Evolutionary conservation across 2,329 filamentous ascomycete species (phyloP).

Genomic region (Hypoxylon sp.): DNA sequence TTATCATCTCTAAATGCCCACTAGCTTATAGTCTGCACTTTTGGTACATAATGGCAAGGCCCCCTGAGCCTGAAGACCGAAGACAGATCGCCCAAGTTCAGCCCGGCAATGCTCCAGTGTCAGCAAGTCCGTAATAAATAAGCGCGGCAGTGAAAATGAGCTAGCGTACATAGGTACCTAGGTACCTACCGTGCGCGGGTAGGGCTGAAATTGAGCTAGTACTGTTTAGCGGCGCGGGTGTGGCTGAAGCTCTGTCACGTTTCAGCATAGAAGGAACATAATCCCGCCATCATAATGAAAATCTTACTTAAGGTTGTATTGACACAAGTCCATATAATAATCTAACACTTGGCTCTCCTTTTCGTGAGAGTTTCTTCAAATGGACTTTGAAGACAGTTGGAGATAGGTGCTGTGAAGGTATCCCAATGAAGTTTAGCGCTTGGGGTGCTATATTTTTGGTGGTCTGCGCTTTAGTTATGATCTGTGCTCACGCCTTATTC

Average conservation of each 20-base stretch:
- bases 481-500: not conserved
- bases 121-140: conserved; percentile 17
- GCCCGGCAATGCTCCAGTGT: conserved; percentile 27
- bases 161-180: too few relatives aligned
- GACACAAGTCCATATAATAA: not conserved
- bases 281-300: not conserved
- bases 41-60: conserved; percentile 1
- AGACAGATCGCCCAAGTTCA: conserved; percentile 20
- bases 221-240: not conserved
- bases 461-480: not conserved
- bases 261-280: not conserved
- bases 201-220: conserved; percentile 35
- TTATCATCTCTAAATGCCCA: too few relatives aligned
- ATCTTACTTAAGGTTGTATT: not conserved
- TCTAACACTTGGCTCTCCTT: not conserved
- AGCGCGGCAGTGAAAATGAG: conserved; percentile 2
- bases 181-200: too few relatives aligned
- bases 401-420: not conserved
- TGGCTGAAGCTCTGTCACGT: not conserved
- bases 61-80: not conserved
- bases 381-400: not conserved
- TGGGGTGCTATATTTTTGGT: too few relatives aligned
- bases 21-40: not conserved
- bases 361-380: not conserved
- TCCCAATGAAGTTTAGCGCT: too few relatives aligned